A percentile compares a stretch with the other conserved stretches of the same genome.
phyloP scores from a whole-genome alignment of 108 stramenopile species.

The Cyclostephanos tholiformis region DNA sequence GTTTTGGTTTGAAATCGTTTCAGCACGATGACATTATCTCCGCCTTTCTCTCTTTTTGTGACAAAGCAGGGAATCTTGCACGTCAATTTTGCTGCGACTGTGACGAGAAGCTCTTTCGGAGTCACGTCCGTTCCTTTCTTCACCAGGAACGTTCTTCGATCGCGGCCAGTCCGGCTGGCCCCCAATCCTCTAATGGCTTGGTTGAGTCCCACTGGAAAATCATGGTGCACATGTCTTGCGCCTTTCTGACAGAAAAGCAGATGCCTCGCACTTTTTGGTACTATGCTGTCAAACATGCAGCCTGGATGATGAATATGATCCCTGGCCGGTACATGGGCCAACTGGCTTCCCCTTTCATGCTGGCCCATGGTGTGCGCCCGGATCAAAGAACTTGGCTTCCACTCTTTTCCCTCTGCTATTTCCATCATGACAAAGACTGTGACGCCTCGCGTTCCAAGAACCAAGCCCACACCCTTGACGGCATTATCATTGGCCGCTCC shows the following conservation, averaged over 20 bases:
- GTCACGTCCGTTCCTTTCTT: too few species aligned
- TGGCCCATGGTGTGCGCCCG: background rate
- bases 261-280: background rate
- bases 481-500: background rate
- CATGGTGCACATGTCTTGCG: too few species aligned
- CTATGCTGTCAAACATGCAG: background rate
- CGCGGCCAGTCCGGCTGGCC: background rate
- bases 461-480: background rate
- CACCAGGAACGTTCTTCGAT: too few species aligned
- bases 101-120: slow-evolving; percentile 16
- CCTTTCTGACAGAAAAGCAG: too few species aligned
- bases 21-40: slow-evolving; percentile 10
- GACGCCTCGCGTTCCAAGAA: background rate
- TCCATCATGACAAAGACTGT: background rate
- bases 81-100: slow-evolving; percentile 19
- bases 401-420: background rate
- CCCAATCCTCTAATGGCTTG: background rate
- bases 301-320: background rate
- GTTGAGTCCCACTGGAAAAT: background rate
- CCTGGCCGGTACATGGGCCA: background rate
- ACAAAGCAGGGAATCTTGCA: slow-evolving; percentile 10
- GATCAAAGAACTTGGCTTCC: background rate
- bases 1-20: slow-evolving; percentile 18
- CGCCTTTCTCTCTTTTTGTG: background rate
- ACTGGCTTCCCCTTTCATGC: background rate